Conservation (phyloP, 495 filamentous ascomycete species). For the Staphylotrichum longicolle region DNA sequence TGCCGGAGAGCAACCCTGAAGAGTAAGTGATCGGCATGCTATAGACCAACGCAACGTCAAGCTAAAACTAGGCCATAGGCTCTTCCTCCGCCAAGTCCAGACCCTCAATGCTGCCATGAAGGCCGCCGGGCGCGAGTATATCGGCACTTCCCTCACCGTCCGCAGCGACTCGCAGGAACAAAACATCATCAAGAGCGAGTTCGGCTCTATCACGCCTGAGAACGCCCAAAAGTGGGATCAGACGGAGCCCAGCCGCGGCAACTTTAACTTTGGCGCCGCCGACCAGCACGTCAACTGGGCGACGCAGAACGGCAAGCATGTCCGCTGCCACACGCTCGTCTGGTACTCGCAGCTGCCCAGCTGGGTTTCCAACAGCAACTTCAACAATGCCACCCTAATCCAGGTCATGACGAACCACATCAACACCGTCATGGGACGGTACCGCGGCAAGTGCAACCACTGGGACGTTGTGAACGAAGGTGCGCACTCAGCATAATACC, state of each 20-base stretch:
- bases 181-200: conserved; percentile 44
- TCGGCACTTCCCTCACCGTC: conserved; percentile 49
- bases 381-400: conserved; percentile 52
- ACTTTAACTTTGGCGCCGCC: conserved; percentile 54
- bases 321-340: conserved; percentile 59
- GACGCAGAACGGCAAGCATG: conserved; percentile 48
- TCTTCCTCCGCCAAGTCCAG: conserved; percentile 11
- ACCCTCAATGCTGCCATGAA: conserved; percentile 12
- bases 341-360: conserved; percentile 60
- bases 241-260: conserved; percentile 45
- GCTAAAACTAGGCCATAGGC: neutral
- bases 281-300: conserved; percentile 46
- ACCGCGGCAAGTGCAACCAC: conserved; percentile 51
- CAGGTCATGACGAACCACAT: conserved; percentile 55
- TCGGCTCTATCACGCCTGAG: conserved; percentile 53
- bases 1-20: neutral
- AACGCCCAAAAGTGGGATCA: conserved; percentile 56
- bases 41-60: neutral
- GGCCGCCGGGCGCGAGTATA: conserved; percentile 44
- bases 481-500: neutral
- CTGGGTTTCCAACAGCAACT: conserved; percentile 54
- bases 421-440: conserved; percentile 51
- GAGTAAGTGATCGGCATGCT: neutral
- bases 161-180: conserved; percentile 38
- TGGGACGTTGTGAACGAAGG: conserved; percentile 67